Conservation (phyloP, 768 basidiomycete genomes). For the Mycena rosella region DNA sequence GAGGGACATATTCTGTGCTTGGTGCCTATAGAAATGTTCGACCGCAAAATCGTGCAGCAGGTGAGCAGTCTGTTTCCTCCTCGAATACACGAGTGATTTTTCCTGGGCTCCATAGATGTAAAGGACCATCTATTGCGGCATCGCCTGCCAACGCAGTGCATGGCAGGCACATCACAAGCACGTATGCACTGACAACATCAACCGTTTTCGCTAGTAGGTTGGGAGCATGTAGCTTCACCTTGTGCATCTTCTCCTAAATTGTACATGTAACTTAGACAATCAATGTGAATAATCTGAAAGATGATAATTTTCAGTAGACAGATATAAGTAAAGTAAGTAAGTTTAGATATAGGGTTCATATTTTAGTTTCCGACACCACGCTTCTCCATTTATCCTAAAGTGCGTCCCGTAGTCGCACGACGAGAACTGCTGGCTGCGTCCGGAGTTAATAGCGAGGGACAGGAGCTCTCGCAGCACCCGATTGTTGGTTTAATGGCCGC, state of each 20-base stretch:
- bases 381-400: not conserved
- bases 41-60: conserved; percentile 20
- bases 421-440: not conserved
- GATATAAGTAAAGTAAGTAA: not conserved
- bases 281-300: not conserved
- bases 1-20: conserved; percentile 13
- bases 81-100: not conserved
- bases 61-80: not conserved
- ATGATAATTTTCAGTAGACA: conserved; percentile 19
- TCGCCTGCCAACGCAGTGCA: conserved; percentile 9
- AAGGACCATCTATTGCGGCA: conserved; percentile 16
- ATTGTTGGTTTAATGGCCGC: not conserved
- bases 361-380: not conserved
- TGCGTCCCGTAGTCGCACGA: conserved; percentile 12
- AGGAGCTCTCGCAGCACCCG: not conserved
- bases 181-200: conserved; percentile 20
- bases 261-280: no score
- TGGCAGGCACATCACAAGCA: conserved; percentile 23
- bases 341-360: conserved; percentile 23
- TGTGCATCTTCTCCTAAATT: no score
- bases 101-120: conserved; percentile 7
- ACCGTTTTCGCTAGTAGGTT: conserved; percentile 15
- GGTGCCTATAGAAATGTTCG: conserved; percentile 12
- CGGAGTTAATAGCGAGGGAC: not conserved
- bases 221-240: not conserved